Base-by-base conservation (phyloP, 164 flowering plant species). In the Chimonanthus praecox region DNA sequence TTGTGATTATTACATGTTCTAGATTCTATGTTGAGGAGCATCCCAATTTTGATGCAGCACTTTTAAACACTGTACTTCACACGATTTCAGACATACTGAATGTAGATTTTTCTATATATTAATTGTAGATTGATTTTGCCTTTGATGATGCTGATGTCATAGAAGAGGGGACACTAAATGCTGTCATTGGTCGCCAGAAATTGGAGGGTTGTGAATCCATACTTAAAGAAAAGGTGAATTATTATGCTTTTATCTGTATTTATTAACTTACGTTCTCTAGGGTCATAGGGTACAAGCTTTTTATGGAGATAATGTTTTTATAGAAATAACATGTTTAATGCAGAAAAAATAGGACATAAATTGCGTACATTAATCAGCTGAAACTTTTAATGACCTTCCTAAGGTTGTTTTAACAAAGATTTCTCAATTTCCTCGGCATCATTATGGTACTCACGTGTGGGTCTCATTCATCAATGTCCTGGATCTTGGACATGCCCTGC, bases 71-170 rank as follows among this genome's bases (percentile, higher is more conserved):
- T 4, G 51, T 44, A 47, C 47, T 54, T 51, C 7, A 18, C 51
- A 8, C 44, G 45, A 51, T 45, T 54, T 58, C 33, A 18, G 58
- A 20, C 10, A 45, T 10, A 49, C 8, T n/a, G 49, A 58, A 8
- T 20, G 10, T 58, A 9, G 60, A 18, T 58, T 47, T 65, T 21
- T 67, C 9, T 15, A 58, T 60, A 71, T 76, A 44, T 62, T 69
- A 16, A 60, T 71, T 83, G 74, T 81, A 89, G 94, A 85, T 88
- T 73, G 90, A 88, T 79, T 80, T 89, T 83, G 85, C 90, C 71
- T 88, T 89, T 79, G 78, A 81, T 80, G 91, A 89, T 83, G 91
- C 90, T 78, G 90, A 88, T 78, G 75, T 84, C 44, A 75, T 89
- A 60, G 91, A 89, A 79, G 89, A 88, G 75, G 85, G 83, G 68